Base-by-base conservation (phyloP, 768 basidiomycete genomes). In the Pisolithus tinctorius region DNA sequence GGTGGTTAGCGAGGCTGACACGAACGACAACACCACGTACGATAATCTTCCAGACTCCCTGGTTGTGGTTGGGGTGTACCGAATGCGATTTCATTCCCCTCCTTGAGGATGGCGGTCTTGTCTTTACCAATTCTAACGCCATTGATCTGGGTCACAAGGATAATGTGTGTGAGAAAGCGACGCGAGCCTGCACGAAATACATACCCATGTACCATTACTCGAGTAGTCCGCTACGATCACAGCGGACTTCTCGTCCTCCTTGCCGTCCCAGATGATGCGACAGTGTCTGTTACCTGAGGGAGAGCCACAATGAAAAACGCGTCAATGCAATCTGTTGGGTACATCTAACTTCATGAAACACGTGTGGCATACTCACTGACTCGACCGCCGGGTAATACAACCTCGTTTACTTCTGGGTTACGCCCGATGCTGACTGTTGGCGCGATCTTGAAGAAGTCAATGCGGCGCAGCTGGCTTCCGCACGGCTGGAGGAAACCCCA, bases 81-180 rank as follows among this genome's bases (percentile, higher is more conserved):
- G 57, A 98, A 87, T 7, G 88, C 84, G 58, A 98, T 78, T 67
- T 93, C 91, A 62, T 89, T 88, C 6, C 93, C 93, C 31, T 77
- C 71, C 51, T 68, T 69, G 54, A 81, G 70, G 41, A 78, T 62
- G 23, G 70, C 68, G 20, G 72, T 63, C 38, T 66, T 64, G 39
- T 66, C 69, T 47, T 55, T 70, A 46, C 68, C 73, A 52, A 81
- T 65, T 60, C 61, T 67, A 36, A 60, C 56, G 36, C 70, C 70
- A 48, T 75, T 80, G 53, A 76, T 71, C 67, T 68, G 39, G 11
- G 30, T 17, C 42, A 17, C 50, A 26, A 30, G 4, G 46, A 16
- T 31, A 48, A 50, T 23, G 23, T 17, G 39, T 58, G 25, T 59
- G 46, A 53, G 54, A 20, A 39, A 42, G 46, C 54, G 38, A n/a